A percentile compares a stretch with the other conserved stretches of the same genome.
Conservation (phyloP, 2,329 filamentous ascomycete species). For the Cucurbitaria berberidis region DNA sequence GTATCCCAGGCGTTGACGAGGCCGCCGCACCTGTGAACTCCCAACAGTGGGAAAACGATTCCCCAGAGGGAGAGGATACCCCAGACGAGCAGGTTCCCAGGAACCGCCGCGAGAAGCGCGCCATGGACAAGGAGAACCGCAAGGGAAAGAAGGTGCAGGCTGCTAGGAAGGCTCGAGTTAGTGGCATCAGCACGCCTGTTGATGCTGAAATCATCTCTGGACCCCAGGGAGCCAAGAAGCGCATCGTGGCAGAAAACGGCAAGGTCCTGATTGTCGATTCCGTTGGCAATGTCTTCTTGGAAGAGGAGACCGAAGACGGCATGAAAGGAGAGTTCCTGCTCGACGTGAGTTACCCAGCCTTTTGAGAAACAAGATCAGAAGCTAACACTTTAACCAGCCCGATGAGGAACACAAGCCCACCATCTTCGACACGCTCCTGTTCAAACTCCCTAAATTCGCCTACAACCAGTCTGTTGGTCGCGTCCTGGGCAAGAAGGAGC, state of each 20-base stretch:
- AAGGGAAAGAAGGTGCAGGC: conserved; percentile 62
- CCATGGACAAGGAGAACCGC: conserved; percentile 84
- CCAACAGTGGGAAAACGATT: conserved; percentile 40
- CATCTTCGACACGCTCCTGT: conserved; percentile 80
- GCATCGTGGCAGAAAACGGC: conserved; percentile 91
- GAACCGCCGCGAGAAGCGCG: conserved; percentile 85
- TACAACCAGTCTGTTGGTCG: conserved; percentile 61
- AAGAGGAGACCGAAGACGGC: conserved; percentile 88
- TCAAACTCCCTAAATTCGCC: conserved; percentile 76
- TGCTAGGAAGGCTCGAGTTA: conserved; percentile 62
- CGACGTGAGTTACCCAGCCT: conserved; percentile 68
- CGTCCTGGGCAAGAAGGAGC: conserved; percentile 47
- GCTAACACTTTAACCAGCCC: conserved; percentile 59
- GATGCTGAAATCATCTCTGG: conserved; percentile 59
- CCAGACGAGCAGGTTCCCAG: conserved; percentile 62
- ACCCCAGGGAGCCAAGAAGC: conserved; percentile 79
- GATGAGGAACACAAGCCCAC: conserved; percentile 80
- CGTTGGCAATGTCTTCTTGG: conserved; percentile 90
- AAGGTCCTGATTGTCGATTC: conserved; percentile 94
- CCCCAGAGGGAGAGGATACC: conserved; percentile 24
- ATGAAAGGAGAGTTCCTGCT: conserved; percentile 82
- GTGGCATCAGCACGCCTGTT: conserved; percentile 61
- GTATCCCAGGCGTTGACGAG: conserved; percentile 66
- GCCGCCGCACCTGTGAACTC: conserved; percentile 41
- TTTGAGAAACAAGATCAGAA: not conserved